Evolutionary conservation across 805 yeast genomes (phyloP).

Genomic region (Torulaspora gathmanii): DNA sequence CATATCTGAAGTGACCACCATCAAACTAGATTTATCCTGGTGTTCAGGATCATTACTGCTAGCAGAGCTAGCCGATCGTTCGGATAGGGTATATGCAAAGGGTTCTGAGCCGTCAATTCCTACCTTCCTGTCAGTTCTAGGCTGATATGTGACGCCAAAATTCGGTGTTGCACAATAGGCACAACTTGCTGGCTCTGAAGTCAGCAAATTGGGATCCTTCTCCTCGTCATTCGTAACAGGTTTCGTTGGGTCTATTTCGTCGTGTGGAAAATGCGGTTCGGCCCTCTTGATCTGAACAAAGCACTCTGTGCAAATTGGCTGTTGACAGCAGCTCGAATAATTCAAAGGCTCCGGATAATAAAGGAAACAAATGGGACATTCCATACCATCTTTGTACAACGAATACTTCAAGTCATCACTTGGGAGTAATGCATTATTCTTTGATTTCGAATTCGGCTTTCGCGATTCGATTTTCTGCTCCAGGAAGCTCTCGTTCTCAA

Average conservation of each 20-base stretch:
- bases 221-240: conserved; percentile 29
- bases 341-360: conserved; percentile 77
- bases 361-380: conserved; percentile 93
- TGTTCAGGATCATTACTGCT: conserved; percentile 22
- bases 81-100: conserved; percentile 30
- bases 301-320: conserved; percentile 93
- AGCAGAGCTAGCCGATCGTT: background rate
- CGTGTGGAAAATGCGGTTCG: conserved; percentile 93
- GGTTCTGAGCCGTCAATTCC: conserved; percentile 59
- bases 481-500: conserved; percentile 59
- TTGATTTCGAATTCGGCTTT: conserved; percentile 21
- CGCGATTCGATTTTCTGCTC: conserved; percentile 40
- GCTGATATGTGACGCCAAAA: conserved; percentile 79
- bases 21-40: conserved; percentile 53
- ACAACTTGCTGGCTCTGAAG: conserved; percentile 84
- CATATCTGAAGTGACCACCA: conserved; percentile 71
- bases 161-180: conserved; percentile 89
- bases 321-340: conserved; percentile 80
- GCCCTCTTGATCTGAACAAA: conserved; percentile 87
- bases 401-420: conserved; percentile 44
- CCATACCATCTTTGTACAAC: conserved; percentile 64
- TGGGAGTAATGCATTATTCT: conserved; percentile 24
- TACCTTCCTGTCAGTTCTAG: conserved; percentile 48
- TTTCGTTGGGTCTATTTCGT: conserved; percentile 38
- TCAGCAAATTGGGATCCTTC: conserved; percentile 55